Conservation (phyloP, 176 grass and related monocot species). For the Avena atlantica region DNA sequence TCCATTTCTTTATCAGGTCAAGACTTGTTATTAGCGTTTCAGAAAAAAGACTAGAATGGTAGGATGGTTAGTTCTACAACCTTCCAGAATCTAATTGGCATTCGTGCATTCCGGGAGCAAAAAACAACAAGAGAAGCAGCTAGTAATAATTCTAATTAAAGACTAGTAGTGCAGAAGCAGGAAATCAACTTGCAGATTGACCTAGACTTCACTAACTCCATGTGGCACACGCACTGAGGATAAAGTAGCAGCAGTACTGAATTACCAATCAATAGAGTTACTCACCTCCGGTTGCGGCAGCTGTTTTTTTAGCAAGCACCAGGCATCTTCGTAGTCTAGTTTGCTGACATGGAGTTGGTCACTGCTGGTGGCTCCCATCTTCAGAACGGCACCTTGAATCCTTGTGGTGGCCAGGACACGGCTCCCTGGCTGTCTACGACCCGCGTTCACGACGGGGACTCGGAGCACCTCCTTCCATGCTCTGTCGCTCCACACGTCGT, state of each 20-base stretch:
- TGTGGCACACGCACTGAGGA: not conserved
- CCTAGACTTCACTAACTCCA: not conserved
- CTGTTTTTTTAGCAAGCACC: conserved; percentile 5
- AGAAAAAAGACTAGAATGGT: not conserved
- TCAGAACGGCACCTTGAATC: not conserved
- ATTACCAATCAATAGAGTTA: not conserved
- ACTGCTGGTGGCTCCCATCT: conserved; percentile 1
- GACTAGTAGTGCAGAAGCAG: not conserved
- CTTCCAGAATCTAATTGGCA: not conserved
- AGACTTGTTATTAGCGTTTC: not conserved
- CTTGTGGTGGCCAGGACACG: not conserved
- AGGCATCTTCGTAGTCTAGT: not conserved
- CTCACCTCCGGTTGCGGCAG: not conserved
- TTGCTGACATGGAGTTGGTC: conserved; percentile 14
- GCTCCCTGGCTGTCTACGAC: not conserved
- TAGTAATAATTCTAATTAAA: not conserved
- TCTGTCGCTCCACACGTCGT: conserved; percentile 1
- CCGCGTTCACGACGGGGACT: not conserved
- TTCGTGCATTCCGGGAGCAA: not conserved
- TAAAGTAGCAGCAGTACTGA: not conserved
- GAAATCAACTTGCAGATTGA: not conserved
- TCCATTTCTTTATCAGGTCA: not conserved
- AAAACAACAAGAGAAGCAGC: not conserved
- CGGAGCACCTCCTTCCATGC: conserved; percentile 13
- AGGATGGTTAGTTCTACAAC: not conserved